Evolutionary conservation across 139 green algal genomes (phyloP), one percentile per base, ranked within the genome.

Genomic region (Chlamydomonas sp.): DNA sequence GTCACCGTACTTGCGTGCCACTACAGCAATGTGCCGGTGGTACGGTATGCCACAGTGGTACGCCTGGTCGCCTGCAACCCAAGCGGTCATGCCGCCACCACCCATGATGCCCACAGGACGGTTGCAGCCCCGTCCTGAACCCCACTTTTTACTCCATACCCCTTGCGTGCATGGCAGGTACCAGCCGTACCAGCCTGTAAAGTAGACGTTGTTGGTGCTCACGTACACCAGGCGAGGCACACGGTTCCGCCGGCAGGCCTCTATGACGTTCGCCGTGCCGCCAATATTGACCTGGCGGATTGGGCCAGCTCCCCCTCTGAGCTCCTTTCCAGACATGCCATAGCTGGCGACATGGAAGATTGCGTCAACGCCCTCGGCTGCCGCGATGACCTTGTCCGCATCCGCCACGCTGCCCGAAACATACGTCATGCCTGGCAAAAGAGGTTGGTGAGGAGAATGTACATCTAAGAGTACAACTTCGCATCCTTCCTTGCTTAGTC

Each of bases 281-380:
- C 63, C 63, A n/a, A 95, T 83, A 49, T 95, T 93, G 6, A 94
- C 88, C 5, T 58, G 58, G 8, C 79, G 64, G 0, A 92, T 83
- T 16, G 9, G 64, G 60, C 84, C 49, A 0, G 9, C 71, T 4
- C 3, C 68, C 10, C 85, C 71, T 64, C 92, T 84, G 62, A 91
- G 74, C 87, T 91, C 80, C 0, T 63, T 12, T n/a, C 91, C 91
- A 0, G 72, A 88, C 91, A 94, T 94, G 72, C 91, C 91, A 63
- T 90, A 94, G 8, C 80, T 90, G 4, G 91, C 91, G n/a, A 93
- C 79, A 72, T 94, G 91, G 72, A 94, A 93, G 0, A 94, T 88
- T 4, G 68, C 80, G 1, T 10, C 31, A 61, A 60, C 6, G 77
- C 4, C 59, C 2, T 1, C 10, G 69, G 79, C 69, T 6, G 81